phyloP scores from a whole-genome alignment of 2,329 filamentous ascomycete genomes.

The Penicillium frequentans region DNA sequence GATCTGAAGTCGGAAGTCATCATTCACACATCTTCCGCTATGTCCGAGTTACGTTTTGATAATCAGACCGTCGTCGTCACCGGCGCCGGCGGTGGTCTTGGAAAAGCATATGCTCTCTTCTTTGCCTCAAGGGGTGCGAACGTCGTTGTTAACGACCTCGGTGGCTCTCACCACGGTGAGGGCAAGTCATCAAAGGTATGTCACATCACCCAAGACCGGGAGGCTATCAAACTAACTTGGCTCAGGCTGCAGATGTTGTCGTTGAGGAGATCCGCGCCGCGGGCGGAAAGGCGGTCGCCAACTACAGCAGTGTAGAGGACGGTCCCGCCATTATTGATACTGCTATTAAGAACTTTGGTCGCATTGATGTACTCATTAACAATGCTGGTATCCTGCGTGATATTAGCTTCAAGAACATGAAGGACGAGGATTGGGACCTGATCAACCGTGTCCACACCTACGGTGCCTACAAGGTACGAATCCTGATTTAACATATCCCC shows the following conservation, averaged over 20 bases:
- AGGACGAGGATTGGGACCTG: conserved; percentile 93
- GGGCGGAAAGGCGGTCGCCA: conserved; percentile 94
- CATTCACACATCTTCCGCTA: conserved; percentile 24
- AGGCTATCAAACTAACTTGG: not conserved
- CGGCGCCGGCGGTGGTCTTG: conserved; percentile 78
- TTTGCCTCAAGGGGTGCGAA: conserved; percentile 89
- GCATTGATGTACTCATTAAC: conserved; percentile 94
- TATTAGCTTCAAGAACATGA: conserved; percentile 98
- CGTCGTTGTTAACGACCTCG: conserved; percentile 95
- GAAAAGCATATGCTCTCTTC: conserved; percentile 81
- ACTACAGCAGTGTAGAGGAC: conserved; percentile 83
- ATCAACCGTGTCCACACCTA: conserved; percentile 90
- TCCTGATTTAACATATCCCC: not conserved
- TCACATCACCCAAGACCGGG: conserved; percentile 26
- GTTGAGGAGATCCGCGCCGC: conserved; percentile 64
- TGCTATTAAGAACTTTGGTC: conserved; percentile 54
- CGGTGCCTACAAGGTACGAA: conserved; percentile 77
- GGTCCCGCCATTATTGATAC: conserved; percentile 88
- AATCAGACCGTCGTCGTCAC: conserved; percentile 88
- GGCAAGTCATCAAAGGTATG: conserved; percentile 79
- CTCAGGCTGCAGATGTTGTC: conserved; percentile 62
- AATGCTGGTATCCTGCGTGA: conserved; percentile 96
- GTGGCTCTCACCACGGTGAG: conserved; percentile 90
- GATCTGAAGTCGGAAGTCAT: conserved; percentile 15
- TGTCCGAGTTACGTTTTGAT: conserved; percentile 80